Percentiles rank a stretch among this genome's conserved stretches.
Conservation (phyloP, 208 protist species). For the Leishmania major region DNA sequence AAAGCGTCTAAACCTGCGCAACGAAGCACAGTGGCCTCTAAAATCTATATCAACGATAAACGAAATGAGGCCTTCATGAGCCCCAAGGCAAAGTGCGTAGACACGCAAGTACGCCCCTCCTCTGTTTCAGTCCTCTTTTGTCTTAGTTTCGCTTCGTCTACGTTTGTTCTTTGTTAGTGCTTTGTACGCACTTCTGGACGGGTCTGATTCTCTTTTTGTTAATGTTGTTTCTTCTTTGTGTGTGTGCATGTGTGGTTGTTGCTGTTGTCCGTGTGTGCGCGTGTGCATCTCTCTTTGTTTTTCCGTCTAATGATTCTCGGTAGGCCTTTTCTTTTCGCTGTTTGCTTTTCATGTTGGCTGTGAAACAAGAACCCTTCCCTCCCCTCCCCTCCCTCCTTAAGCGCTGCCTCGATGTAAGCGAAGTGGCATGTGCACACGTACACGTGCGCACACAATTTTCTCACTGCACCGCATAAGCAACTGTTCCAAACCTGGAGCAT, state of each 20-base stretch:
- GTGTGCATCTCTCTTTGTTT: slow-evolving; percentile 6
- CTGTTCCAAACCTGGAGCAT: neutral
- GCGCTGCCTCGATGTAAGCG: neutral
- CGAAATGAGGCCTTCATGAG: neutral
- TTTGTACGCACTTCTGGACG: too few species aligned
- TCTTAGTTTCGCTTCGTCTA: too few species aligned
- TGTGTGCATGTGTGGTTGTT: too few species aligned
- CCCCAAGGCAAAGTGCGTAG: neutral
- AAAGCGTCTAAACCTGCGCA: neutral
- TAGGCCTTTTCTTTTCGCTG: slow-evolving; percentile 6
- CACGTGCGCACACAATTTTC: neutral
- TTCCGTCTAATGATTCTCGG: slow-evolving; percentile 1
- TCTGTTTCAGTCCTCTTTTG: neutral
- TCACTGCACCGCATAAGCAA: neutral
- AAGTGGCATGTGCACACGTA: neutral
- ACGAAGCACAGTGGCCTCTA: neutral
- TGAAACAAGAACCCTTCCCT: neutral
- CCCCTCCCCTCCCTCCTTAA: neutral
- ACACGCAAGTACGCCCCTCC: neutral
- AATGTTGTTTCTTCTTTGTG: too few species aligned
- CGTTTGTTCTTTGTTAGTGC: too few species aligned
- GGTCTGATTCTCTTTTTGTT: too few species aligned
- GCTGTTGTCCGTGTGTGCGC: neutral
- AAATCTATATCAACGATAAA: neutral
- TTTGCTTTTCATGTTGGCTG: slow-evolving; percentile 8